A percentile compares a stretch with the other conserved stretches of the same genome.
Evolutionary conservation across 768 basidiomycete species (phyloP).

Genomic region (Psilocybe cubensis): DNA sequence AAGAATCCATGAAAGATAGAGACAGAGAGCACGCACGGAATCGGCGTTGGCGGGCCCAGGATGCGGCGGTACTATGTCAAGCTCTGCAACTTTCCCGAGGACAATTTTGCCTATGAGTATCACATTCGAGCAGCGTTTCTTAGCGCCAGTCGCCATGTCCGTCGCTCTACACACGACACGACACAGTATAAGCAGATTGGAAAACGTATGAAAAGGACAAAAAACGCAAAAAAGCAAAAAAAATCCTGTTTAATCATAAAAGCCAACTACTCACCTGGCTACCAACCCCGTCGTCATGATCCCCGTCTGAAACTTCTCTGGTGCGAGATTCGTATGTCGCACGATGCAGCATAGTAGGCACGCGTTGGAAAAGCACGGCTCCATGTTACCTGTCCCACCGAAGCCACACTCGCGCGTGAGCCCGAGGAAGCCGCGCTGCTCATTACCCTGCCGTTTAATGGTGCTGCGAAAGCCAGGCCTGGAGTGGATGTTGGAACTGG

Average conservation of each 20-base stretch:
- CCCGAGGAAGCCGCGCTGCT: constrained; percentile 22
- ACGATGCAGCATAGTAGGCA: constrained; percentile 28
- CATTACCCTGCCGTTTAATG: constrained; percentile 18
- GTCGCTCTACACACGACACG: constrained; percentile 8
- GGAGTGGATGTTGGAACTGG: too few relatives aligned
- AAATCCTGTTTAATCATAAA: too few relatives aligned
- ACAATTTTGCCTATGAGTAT: not conserved
- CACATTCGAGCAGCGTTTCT: not conserved
- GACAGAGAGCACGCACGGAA: not conserved
- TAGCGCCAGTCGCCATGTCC: not conserved
- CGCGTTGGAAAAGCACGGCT: constrained; percentile 19
- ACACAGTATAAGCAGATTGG: not conserved
- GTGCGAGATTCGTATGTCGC: constrained; percentile 3
- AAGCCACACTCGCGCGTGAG: constrained; percentile 24
- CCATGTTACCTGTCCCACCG: constrained; percentile 24
- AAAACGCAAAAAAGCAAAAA: too few relatives aligned
- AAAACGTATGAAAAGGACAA: not conserved
- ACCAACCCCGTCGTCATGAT: constrained; percentile 17
- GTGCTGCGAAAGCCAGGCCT: too few relatives aligned
- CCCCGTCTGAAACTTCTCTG: constrained; percentile 11
- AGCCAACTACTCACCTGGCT: constrained; percentile 14
- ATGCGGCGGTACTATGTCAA: not conserved
- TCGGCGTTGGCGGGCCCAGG: not conserved
- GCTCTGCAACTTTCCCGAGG: not conserved
- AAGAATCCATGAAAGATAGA: not conserved